A percentile compares a stretch with the other conserved stretches of the same genome.
phyloP scores from a whole-genome alignment of 176 grass and related monocot species.

The Cocos nucifera region DNA sequence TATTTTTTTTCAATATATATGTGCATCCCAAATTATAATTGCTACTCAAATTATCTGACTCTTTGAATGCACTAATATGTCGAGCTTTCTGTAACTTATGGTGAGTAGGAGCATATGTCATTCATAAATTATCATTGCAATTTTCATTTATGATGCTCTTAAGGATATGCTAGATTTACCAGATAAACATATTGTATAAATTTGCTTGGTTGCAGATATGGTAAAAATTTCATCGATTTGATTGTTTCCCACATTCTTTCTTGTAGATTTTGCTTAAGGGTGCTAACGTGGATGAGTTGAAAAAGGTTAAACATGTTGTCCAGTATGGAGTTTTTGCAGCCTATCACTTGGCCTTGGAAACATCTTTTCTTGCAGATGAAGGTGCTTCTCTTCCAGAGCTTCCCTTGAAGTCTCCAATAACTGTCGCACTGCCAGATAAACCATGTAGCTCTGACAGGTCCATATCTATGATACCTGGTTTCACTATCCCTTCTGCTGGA shows the following conservation, averaged over 20 bases:
- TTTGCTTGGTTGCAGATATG: too few relatives aligned
- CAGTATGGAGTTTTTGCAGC: constrained; percentile 98
- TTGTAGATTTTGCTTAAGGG: constrained; percentile 88
- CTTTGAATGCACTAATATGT: too few relatives aligned
- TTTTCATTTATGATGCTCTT: too few relatives aligned
- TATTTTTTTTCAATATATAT: too few relatives aligned
- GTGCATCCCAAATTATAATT: too few relatives aligned
- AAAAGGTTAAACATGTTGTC: constrained; percentile 95
- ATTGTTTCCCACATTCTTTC: constrained; percentile 4
- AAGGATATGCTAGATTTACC: too few relatives aligned
- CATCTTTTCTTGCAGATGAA: constrained; percentile 98
- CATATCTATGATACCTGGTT: constrained; percentile 65
- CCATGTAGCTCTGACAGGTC: constrained; percentile 69
- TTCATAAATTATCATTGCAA: too few relatives aligned
- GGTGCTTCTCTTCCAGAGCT: constrained; percentile 96
- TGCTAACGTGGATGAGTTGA: constrained; percentile 64
- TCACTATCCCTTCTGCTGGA: constrained; percentile 26
- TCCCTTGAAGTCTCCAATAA: constrained; percentile 71
- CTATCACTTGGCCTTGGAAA: constrained; percentile 97
- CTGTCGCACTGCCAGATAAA: constrained; percentile 85
- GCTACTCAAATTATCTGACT: too few relatives aligned
- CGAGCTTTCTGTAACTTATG: too few relatives aligned
- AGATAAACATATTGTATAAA: too few relatives aligned
- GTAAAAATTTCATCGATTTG: too few relatives aligned
- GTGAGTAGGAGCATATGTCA: too few relatives aligned